Percentiles rank a stretch among this genome's conserved stretches.
Conservation (phyloP, 352 stramenopile species). For the Pythium monospermum region DNA sequence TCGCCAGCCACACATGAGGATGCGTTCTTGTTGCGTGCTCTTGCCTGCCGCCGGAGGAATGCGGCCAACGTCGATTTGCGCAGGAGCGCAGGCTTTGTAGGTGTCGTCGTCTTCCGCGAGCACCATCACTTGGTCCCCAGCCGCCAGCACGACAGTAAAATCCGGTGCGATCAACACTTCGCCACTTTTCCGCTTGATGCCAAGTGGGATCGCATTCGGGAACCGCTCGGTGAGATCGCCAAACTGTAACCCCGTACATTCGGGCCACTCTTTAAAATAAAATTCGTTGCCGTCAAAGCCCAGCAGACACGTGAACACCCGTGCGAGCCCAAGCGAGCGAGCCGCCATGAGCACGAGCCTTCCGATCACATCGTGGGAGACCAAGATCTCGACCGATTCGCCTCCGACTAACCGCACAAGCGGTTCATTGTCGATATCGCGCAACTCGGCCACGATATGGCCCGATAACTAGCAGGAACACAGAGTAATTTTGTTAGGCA, state of each 20-base stretch:
- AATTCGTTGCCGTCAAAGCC: constrained; percentile 88
- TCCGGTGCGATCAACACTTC: constrained; percentile 60
- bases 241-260: constrained; percentile 69
- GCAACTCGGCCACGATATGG: constrained; percentile 84
- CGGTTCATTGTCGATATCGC: constrained; percentile 86
- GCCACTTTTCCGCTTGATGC: constrained; percentile 55
- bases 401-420: constrained; percentile 74
- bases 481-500: too few species aligned
- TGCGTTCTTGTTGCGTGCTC: constrained; percentile 35
- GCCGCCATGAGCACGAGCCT: constrained; percentile 84
- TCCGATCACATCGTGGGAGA: constrained; percentile 88
- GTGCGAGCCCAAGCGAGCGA: constrained; percentile 69
- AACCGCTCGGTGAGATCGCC: constrained; percentile 64
- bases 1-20: constrained; percentile 87
- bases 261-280: constrained; percentile 85
- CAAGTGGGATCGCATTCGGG: constrained; percentile 74
- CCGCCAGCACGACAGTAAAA: constrained; percentile 24
- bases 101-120: constrained; percentile 87
- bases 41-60: constrained; percentile 26
- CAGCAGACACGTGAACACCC: constrained; percentile 62
- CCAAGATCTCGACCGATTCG: constrained; percentile 75
- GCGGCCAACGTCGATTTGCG: constrained; percentile 31
- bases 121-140: constrained; percentile 74
- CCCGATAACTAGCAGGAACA: constrained; percentile 33
- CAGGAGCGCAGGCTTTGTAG: constrained; percentile 61